Base-by-base conservation (phyloP, 306 rosid species). In the Cucurbita ficifolia region DNA sequence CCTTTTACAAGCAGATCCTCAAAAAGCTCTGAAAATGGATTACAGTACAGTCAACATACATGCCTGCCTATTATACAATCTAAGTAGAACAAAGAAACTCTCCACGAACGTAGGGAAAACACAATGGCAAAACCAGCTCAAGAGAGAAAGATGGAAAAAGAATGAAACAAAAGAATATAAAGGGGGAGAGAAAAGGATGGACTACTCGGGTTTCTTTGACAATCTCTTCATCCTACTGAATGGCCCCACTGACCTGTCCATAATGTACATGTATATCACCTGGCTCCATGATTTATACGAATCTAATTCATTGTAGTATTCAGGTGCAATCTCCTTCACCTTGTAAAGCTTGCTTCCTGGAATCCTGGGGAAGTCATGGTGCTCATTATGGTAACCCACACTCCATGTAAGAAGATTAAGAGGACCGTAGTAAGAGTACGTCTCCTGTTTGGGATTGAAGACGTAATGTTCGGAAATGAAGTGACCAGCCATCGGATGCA, bases 401-500 rank as follows among this genome's bases (percentile, higher is more conserved):
- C 85, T 85, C 97, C 98, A 94, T 11, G 97, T 85, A 45, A 94
- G 77, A 75, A 87, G 79, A 81, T 89, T 94, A 62, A 94, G 71
- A n/a, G 97, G 96, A 70, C 97, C 98, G 39, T 88, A 90, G 83
- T 90, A 94, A 77, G 96, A 90, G 80, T 94, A 94, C 7, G 97
- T 94, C 80, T 94, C 98, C 76, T 90, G 98, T 0, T 85, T 85
- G 16, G 97, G 92, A 8, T 87, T 82, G 88, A 90, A 94, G 36
- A 90, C 87, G 72, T 94, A 94, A 77, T 94, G 97, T 81, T 94
- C 97, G 0, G 96, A 94, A 73, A 94, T 87, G 90, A 94, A 90
- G 82, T 90, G 97, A 60, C 98, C 97, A n/a, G 96, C 96, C 92
- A 94, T 94, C n/a, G 98, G 98, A 73, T 94, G 98, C 92, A 94